Evolutionary conservation across 768 basidiomycete species (phyloP).

Genomic region (Lactarius tabidus): DNA sequence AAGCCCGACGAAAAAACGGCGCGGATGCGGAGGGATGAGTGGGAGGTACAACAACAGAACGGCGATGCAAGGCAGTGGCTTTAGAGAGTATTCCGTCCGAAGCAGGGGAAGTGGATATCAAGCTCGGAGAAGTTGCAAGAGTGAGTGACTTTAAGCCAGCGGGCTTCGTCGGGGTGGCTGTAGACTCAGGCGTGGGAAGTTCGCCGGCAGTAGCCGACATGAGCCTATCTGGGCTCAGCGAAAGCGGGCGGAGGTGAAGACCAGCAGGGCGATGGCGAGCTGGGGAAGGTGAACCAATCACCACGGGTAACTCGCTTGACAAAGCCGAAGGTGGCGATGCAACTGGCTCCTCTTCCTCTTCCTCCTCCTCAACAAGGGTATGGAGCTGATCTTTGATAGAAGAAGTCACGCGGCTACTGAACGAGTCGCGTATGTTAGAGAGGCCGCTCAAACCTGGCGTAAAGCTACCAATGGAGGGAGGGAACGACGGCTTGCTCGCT

Average conservation of each 20-base stretch:
- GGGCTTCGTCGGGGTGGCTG: slow-evolving; percentile 50
- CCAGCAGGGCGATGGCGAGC: slow-evolving; percentile 61
- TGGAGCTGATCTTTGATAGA: slow-evolving; percentile 72
- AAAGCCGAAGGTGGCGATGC: slow-evolving; percentile 28
- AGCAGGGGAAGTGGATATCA: slow-evolving; percentile 19
- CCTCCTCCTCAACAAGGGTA: slow-evolving; percentile 81
- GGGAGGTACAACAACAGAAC: slow-evolving; percentile 35
- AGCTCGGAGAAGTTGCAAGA: slow-evolving; percentile 34
- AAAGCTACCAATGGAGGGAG: slow-evolving; percentile 45
- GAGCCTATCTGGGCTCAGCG: slow-evolving; percentile 56
- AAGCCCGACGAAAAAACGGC: slow-evolving; percentile 36
- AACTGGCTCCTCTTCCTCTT: slow-evolving; percentile 69
- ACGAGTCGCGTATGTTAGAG: slow-evolving; percentile 73
- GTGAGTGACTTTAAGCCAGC: slow-evolving; percentile 52
- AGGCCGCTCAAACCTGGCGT: slow-evolving; percentile 40
- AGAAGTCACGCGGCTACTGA: slow-evolving; percentile 64
- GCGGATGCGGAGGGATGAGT: slow-evolving; percentile 31
- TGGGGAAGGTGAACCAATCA: slow-evolving; percentile 32
- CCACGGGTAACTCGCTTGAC: slow-evolving; percentile 16
- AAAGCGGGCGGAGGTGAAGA: slow-evolving; percentile 65
- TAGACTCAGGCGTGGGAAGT: slow-evolving; percentile 38
- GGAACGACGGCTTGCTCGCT: slow-evolving; percentile 62
- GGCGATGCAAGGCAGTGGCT: slow-evolving; percentile 30
- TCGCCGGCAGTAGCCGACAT: slow-evolving; percentile 30
- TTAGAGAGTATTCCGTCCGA: slow-evolving; percentile 12